A percentile compares a stretch with the other conserved stretches of the same genome.
phyloP scores from a whole-genome alignment of 2,329 filamentous ascomycete species.

The Trichoderma brevicompactum region DNA sequence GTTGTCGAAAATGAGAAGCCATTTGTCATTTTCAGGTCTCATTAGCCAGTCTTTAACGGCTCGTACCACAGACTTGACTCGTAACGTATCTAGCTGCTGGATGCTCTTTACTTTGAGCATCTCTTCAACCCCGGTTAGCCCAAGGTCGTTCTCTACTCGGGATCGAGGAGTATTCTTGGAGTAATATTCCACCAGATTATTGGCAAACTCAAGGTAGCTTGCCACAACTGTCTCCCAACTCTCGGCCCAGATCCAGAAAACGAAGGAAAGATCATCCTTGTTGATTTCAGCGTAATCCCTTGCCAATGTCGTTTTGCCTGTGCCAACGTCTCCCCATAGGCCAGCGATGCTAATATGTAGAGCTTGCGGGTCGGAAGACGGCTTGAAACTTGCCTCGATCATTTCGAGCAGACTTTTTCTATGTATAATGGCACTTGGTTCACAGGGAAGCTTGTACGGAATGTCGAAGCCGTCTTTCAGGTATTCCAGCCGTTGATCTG shows the following conservation, averaged over 20 bases:
- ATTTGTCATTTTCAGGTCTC: constrained; percentile 34
- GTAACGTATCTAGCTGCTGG: constrained; percentile 33
- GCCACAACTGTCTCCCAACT: constrained; percentile 37
- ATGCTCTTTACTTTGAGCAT: constrained; percentile 36
- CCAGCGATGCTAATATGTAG: constrained; percentile 33
- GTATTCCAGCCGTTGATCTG: constrained; percentile 33
- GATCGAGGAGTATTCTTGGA: constrained; percentile 29
- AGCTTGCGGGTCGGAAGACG: constrained; percentile 19
- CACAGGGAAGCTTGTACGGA: constrained; percentile 31
- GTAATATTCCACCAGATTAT: constrained; percentile 33
- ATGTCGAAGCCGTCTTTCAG: constrained; percentile 32
- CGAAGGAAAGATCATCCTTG: constrained; percentile 33
- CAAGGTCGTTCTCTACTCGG: constrained; percentile 35
- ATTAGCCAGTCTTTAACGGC: constrained; percentile 38
- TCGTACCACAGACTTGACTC: constrained; percentile 35
- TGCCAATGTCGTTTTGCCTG: constrained; percentile 36
- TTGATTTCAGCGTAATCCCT: constrained; percentile 35
- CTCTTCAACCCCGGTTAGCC: constrained; percentile 34
- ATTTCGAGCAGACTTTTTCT: constrained; percentile 32
- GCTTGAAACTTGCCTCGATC: constrained; percentile 31
- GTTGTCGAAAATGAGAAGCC: constrained; percentile 37
- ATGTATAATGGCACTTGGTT: constrained; percentile 28
- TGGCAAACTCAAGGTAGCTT: constrained; percentile 37
- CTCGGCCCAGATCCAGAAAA: constrained; percentile 37
- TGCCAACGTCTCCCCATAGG: constrained; percentile 34